A percentile compares a stretch with the other conserved stretches of the same genome.
phyloP scores from a whole-genome alignment of 176 grass and related monocot genomes.

The Lolium rigidum region DNA sequence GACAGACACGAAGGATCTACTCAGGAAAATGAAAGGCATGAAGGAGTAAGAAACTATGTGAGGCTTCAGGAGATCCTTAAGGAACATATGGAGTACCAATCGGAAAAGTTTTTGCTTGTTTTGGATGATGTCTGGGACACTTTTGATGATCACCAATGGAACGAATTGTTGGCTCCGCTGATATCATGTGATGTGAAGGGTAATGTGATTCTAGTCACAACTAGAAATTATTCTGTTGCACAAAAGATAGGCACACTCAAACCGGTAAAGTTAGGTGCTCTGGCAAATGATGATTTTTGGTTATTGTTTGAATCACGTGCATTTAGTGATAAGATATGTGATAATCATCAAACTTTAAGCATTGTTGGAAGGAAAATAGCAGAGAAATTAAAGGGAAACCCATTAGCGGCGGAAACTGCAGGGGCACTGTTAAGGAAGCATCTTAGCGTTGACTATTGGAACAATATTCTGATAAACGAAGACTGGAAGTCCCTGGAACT shows the following conservation, averaged over 20 bases:
- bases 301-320: slow-evolving; percentile 23
- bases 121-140: slow-evolving; percentile 45
- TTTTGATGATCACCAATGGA: not conserved
- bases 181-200: not conserved
- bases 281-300: not conserved
- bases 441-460: slow-evolving; percentile 26
- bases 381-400: not conserved
- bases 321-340: slow-evolving; percentile 44
- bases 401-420: slow-evolving; percentile 40
- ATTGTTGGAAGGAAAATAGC: not conserved
- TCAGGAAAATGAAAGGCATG: not conserved
- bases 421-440: not conserved
- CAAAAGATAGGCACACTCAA: not conserved
- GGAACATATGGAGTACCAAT: not conserved
- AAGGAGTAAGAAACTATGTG: not conserved
- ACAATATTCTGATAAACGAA: slow-evolving; percentile 3
- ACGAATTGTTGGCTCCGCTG: not conserved
- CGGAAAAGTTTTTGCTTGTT: not conserved
- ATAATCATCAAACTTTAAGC: not conserved
- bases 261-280: not conserved
- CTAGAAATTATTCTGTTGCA: slow-evolving; percentile 29
- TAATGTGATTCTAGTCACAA: slow-evolving; percentile 33
- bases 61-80: not conserved
- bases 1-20: not conserved
- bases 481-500: slow-evolving; percentile 31